Base-by-base conservation (phyloP, 345 rosid genomes). In the Populus deltoides region DNA sequence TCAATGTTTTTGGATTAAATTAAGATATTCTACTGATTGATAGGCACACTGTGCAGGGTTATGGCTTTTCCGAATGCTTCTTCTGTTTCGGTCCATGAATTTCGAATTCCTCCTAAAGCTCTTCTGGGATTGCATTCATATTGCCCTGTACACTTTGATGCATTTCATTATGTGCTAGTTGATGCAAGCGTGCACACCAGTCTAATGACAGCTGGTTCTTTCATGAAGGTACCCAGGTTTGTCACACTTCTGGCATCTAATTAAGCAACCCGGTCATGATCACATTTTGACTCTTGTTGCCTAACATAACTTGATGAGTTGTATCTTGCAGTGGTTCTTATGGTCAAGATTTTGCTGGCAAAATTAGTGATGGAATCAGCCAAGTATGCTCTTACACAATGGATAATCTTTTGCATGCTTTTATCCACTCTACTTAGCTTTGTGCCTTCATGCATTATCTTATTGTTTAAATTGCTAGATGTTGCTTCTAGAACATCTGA, bases 61-160 rank as follows among this genome's bases (percentile, higher is more conserved):
- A 87, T 75, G 80, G 86, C 88, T 83, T 83, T 83, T 72, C 71
- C 89, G 67, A 89, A 92, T 79, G 77, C 89, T 84, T 82, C 83
- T 76, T 84, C 91, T 75, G 90, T 90, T 71, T 84, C 98, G 3
- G 79, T 93, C 76, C 99, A 93, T 76, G 97, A 96, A 83, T 96
- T 93, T 63, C 87, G 97, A 17, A 89, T 96, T 84, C 98, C 98
- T 75, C 89, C 97, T 41, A 93, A 91, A 85, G 97, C 99, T 77
- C 97, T 96, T 79, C 80, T 89, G 24, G 98, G 98, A 77, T 81
- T 93, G 89, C 98, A 93, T 87, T 92, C 97, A 27, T 96, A 93
- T 79, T 93, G 94, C 85, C 98, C 97, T 73, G 91, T 96, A 73
- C 90, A 93, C 83, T 93, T 93, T 83, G 99, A 93, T 85, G 81